These are phyloP conservation scores for Rhodotorula babjevae DNA, from an alignment of 768 basidiomycete species.

Conservation along the genomic window DNA sequence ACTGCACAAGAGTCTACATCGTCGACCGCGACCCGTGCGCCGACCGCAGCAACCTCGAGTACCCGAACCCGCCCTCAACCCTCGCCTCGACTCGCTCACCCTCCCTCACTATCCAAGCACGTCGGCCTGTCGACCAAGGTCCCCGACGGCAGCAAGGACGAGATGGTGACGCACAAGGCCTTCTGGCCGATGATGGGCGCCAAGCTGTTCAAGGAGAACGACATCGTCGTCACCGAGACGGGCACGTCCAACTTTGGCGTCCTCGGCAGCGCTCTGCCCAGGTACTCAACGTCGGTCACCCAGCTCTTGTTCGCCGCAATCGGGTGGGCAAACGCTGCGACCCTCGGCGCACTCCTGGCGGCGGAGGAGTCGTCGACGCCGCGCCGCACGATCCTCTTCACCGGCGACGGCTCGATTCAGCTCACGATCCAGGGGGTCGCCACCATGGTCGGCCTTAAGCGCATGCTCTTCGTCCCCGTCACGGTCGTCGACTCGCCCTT, in stretches of 20 bases:
- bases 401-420: conserved; percentile 67
- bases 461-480: conserved; percentile 50
- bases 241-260: conserved; percentile 85
- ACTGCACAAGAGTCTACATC: too few species aligned
- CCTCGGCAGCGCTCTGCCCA: conserved; percentile 70
- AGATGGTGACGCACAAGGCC: conserved; percentile 39
- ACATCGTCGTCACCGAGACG: conserved; percentile 79
- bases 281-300: conserved; percentile 64
- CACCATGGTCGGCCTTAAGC: conserved; percentile 71
- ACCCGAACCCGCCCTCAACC: too few species aligned
- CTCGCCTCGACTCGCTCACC: too few species aligned
- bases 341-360: conserved; percentile 55
- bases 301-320: conserved; percentile 88
- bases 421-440: conserved; percentile 51
- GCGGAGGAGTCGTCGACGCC: conserved; percentile 59
- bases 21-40: too few species aligned
- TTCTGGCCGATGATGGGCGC: conserved; percentile 41
- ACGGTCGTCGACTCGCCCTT: conserved; percentile 12
- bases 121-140: conserved; percentile 37
- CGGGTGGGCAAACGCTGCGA: conserved; percentile 81
- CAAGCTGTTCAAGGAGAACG: conserved; percentile 39
- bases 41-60: too few species aligned
- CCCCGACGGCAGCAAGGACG: conserved; percentile 52
- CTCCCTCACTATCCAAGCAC: conserved; percentile 12
- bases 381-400: conserved; percentile 71